Evolutionary conservation across 345 rosid species (phyloP).

Genomic region (Eutrema japonicum): DNA sequence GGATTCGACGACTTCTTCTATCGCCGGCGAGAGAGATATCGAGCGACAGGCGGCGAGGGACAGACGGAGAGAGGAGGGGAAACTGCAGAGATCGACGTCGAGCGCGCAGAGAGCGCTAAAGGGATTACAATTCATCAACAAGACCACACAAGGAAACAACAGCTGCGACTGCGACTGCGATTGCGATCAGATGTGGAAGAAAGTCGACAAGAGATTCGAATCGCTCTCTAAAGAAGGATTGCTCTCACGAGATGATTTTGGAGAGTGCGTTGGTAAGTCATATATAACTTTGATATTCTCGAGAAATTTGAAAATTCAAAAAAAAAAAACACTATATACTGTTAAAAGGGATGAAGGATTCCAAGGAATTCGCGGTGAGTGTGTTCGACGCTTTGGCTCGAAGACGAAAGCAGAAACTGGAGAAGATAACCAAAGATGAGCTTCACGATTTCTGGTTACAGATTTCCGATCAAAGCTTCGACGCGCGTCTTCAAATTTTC

Average conservation of each 20-base stretch:
- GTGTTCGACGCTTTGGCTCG: conserved; percentile 80
- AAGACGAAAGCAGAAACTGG: conserved; percentile 59
- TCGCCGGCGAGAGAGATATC: conserved; percentile 36
- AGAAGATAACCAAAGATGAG: conserved; percentile 70
- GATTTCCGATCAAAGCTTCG: conserved; percentile 90
- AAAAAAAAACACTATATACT: conserved; percentile 12
- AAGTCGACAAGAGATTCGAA: conserved; percentile 67
- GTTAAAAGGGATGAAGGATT: conserved; percentile 76
- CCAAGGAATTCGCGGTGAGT: conserved; percentile 87
- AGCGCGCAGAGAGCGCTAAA: conserved; percentile 77
- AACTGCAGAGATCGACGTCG: conserved; percentile 65
- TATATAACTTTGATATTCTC: too few relatives aligned
- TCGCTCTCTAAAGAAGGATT: conserved; percentile 65
- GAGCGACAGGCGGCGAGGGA: conserved; percentile 51
- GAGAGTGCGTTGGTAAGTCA: conserved; percentile 81
- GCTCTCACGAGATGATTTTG: conserved; percentile 84
- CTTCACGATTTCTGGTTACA: conserved; percentile 91
- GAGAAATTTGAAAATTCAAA: not conserved
- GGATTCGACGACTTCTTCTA: conserved; percentile 51
- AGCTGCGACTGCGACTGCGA: conserved; percentile 56
- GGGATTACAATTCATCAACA: conserved; percentile 76
- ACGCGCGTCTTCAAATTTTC: conserved; percentile 96
- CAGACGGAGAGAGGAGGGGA: conserved; percentile 60
- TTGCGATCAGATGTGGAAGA: conserved; percentile 68
- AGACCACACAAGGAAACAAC: conserved; percentile 47